Base-by-base conservation (phyloP, 208 protist species). In the Acanthamoeba triangularis region DNA sequence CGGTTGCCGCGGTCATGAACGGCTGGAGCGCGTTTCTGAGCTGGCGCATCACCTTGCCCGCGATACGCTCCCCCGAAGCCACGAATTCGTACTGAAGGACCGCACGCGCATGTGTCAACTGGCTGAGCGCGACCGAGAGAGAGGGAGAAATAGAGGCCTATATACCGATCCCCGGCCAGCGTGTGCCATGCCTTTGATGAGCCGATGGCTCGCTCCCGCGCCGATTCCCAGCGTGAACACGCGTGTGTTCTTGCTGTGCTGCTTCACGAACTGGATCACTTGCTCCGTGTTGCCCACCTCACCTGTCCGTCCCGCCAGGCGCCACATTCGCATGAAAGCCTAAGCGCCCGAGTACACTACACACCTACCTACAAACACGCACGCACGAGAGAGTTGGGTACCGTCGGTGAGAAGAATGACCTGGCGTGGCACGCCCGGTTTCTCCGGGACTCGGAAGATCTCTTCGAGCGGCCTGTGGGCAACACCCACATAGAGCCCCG, bases 191-290 rank as follows among this genome's bases (percentile, higher is more conserved):
- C 91, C 91, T n/a, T 87, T 82, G 11, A 95, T 44, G 49, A 95
- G 72, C 10, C 54, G 41, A 4, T 85, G 91, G 33, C 69, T 87
- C 14, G 72, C 91, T 16, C n/a, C 91, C 7, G 49, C 61, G 6
- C 91, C 94, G n/a, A 96, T 95, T 33, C 95, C 95, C 16, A 93
- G 52, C 1, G 95, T 96, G 90, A 96, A 96, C 47, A 96, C 90
- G 30, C 95, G 76, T 37, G 72, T 80, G 30, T 18, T 49, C 41
- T 80, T 80, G 72, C 72, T 80, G 37, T 80, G 10, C 37, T n/a
- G 47, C 49, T 23, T 44, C 28, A 95, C 93, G 25, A 44, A 69
- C 14, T 90, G 44, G 30, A 95, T 90, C 10, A 78, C 65, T 16
- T 78, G n/a, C 67, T 95, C 69, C 28, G 59, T 95, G 85, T 95